Evolutionary conservation across 228 moss, liverwort and hornwort species (phyloP).

Genomic region (Sphagnum fallax): DNA sequence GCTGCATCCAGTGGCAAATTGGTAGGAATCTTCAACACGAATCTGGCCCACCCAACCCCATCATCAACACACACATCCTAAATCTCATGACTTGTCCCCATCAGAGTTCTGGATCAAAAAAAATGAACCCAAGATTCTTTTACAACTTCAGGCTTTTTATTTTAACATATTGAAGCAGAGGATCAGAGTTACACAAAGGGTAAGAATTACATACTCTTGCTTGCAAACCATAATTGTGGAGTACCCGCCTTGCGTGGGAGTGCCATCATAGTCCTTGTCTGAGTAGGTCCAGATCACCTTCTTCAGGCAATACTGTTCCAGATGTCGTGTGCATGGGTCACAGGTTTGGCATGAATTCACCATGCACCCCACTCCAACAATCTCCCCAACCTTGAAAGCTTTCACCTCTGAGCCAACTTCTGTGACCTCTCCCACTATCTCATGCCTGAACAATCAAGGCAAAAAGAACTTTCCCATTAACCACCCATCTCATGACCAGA

Average conservation of each 20-base stretch:
- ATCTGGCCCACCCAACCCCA: constrained; percentile 8
- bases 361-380: constrained; percentile 39
- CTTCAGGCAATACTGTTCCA: constrained; percentile 22
- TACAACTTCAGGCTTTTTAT: not conserved
- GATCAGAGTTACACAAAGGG: not conserved
- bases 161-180: not conserved
- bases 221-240: constrained; percentile 51
- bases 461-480: not conserved
- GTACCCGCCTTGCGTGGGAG: constrained; percentile 53
- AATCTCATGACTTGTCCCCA: too few relatives aligned
- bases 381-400: constrained; percentile 49
- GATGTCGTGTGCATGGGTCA: constrained; percentile 24
- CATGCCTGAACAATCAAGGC: constrained; percentile 32
- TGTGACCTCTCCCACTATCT: constrained; percentile 57
- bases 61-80: not conserved
- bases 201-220: constrained; percentile 25
- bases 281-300: constrained; percentile 23
- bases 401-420: constrained; percentile 47
- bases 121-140: not conserved
- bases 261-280: constrained; percentile 44
- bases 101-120: too few relatives aligned
- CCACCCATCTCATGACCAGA: too few relatives aligned
- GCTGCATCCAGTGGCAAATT: constrained; percentile 27
- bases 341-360: constrained; percentile 36
- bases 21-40: constrained; percentile 29